Base-by-base conservation (phyloP, 805 yeast species). In the Spathaspora sp. region DNA sequence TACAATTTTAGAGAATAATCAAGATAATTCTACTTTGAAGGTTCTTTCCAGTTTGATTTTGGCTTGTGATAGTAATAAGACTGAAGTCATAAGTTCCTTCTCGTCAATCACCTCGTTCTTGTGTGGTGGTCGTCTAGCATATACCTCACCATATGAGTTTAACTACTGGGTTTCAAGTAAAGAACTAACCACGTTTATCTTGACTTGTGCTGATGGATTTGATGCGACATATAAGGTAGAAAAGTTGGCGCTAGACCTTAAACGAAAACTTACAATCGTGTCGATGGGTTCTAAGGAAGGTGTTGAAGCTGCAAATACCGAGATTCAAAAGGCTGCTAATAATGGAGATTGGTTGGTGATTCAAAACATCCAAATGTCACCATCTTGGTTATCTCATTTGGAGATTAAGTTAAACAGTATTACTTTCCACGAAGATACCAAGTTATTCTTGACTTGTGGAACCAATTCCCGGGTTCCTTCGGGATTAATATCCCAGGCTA, bases 211-310 rank as follows among this genome's bases (percentile, higher is more conserved):
- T 5, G 78, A 78, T 26, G 88, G 88, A 2, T 76, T 70, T 53
- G 97, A 92, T 65, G 84, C 93, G 0, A 78, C 87, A 0, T 73
- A 72, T 50, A 76, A 71, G 49, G 72, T 91, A 2, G 72, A 73
- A 31, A 64, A 66, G 31, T 52, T 80, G 5, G 83, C 89, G 0
- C 57, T 59, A 1, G 38, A 54, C 0, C 14, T 39, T 0, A 60
- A 61, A 0, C 55, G 57, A 7, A 57, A 65, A 2, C 60, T 84
- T 32, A 62, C 60, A 0, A 64, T 76, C 1, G 76, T 88, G 39
- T 80, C 97, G 0, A 75, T 92, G 80, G 97, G 97, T 0, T 81
- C 96, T 0, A 62, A 65, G 20, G 96, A 89, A 64, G 85, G 88
- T 9, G 64, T 73, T 1, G 77, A 71, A 2, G 67, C 74, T 42